Evolutionary conservation across 2,329 filamentous ascomycete species (phyloP).

Genomic region (Ceratocystiopsis sp.): DNA sequence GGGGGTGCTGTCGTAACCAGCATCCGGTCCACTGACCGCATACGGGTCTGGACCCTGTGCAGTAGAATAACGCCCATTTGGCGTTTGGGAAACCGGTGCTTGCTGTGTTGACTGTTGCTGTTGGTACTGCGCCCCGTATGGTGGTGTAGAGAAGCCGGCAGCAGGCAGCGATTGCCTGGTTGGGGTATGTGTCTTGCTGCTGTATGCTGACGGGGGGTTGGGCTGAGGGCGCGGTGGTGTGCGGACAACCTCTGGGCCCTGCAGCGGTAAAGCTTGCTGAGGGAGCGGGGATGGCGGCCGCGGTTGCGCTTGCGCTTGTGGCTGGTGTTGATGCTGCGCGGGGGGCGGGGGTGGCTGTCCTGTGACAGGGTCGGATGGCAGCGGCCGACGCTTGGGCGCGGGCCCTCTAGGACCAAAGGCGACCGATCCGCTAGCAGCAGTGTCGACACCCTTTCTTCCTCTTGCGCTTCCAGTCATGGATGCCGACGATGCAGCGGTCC

Average conservation of each 20-base stretch:
- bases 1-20: slow-evolving; percentile 31
- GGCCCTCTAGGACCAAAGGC: slow-evolving; percentile 21
- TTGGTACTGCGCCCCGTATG: slow-evolving; percentile 1
- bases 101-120: slow-evolving; percentile 1
- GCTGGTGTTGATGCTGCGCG: slow-evolving; percentile 15
- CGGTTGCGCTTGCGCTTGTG: slow-evolving; percentile 22
- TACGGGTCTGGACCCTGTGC: no score
- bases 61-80: no score
- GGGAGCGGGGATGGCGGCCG: slow-evolving; percentile 23
- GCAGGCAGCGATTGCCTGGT: slow-evolving; percentile 20
- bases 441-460: not conserved
- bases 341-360: slow-evolving; percentile 12
- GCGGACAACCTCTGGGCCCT: slow-evolving; percentile 12
- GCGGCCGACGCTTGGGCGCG: slow-evolving; percentile 59
- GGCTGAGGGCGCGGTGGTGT: slow-evolving; percentile 23
- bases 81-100: no score
- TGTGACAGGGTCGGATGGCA: slow-evolving; percentile 62
- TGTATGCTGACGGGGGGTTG: slow-evolving; percentile 17
- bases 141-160: slow-evolving; percentile 1
- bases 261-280: slow-evolving; percentile 17
- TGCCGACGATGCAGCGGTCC: not conserved
- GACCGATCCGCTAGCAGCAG: slow-evolving; percentile 24
- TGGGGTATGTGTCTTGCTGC: slow-evolving; percentile 20
- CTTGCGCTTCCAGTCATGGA: slow-evolving; percentile 1
- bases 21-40: slow-evolving; percentile 12